Conservation (phyloP, 257 asterid species). For the Fraxinus quadrangulata region DNA sequence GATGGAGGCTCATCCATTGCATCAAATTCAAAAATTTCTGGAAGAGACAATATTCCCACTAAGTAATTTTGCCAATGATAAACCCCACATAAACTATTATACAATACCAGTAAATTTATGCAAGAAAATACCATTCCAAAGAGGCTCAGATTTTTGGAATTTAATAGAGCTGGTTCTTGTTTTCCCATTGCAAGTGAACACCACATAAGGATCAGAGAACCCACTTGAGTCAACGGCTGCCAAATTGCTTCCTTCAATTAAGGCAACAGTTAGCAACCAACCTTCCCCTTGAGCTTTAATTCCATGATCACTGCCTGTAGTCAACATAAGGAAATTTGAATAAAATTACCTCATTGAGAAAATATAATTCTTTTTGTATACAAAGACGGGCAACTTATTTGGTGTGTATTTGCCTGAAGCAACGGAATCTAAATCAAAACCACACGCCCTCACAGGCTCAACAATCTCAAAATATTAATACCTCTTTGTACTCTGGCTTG, state of each 20-base stretch:
- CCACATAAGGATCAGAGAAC: constrained; percentile 93
- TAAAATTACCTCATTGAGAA: constrained; percentile 21
- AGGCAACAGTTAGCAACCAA: constrained; percentile 96
- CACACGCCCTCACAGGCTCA: neutral
- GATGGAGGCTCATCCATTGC: constrained; percentile 99
- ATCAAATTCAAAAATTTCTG: constrained; percentile 98
- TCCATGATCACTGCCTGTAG: constrained; percentile 90
- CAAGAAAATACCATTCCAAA: constrained; percentile 76
- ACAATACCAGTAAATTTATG: constrained; percentile 1
- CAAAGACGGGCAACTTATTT: constrained; percentile 1
- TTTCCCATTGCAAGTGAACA: constrained; percentile 95
- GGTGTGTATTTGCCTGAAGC: constrained; percentile 1
- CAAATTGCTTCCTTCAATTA: constrained; percentile 81
- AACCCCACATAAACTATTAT: neutral
- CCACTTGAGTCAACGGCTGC: constrained; percentile 90
- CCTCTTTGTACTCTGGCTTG: constrained; percentile 89
- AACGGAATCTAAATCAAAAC: neutral
- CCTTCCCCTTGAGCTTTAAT: constrained; percentile 95
- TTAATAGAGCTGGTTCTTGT: constrained; percentile 87
- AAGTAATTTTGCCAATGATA: constrained; percentile 22
- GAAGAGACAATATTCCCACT: constrained; percentile 31
- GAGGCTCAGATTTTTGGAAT: constrained; percentile 82
- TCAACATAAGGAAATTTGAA: constrained; percentile 22
- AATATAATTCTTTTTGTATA: neutral
- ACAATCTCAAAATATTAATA: constrained; percentile 30